Base-by-base conservation (phyloP, 345 rosid genomes). In the Clarkia xantiana region DNA sequence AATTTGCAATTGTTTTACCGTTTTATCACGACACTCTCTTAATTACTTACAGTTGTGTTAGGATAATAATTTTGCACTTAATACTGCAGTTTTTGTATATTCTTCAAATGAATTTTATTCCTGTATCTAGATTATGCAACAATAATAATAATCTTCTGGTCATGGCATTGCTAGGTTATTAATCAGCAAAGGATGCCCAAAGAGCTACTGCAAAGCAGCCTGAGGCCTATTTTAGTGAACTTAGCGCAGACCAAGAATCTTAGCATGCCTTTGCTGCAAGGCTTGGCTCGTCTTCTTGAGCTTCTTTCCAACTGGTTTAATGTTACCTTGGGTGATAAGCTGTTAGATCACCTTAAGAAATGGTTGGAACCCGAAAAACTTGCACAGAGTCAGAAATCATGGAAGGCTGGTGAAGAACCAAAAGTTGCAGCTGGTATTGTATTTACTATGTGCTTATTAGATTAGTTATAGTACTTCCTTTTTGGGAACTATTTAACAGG, bases 351-450 rank as follows among this genome's bases (percentile, higher is more conserved):
- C 75, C 96, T 91, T 49, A 91, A 78, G 71, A 91, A 84, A 68
- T 91, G 98, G 98, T 63, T 91, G 76, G 96, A 86, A 63, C 98
- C 96, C 40, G 98, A 91, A 62, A 91, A 81, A 70, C 98, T 91
- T 63, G 82, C 85, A 51, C 94, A 84, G 73, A 81, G 76, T 62
- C 78, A 70, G 71, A 91, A 91, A 68, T 76, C 90, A 68, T 86
- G 98, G 96, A 91, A 91, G 67, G 76, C 93, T 60, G 98, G 98
- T 58, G 98, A 91, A 72, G 98, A 91, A 74, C 94, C 98, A 34
- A 91, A 91, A 78, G 86, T 91, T 55, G 98, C 98, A 56, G 87
- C 96, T 44, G 96, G 98, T 86, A 78, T 56, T 52, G 47, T 45
- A 51, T 66, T 53, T 49, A 44, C 11, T 10, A 29, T 34, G 29